Conservation (phyloP, 2,329 filamentous ascomycete genomes). For the Calonectria leucothoes region DNA sequence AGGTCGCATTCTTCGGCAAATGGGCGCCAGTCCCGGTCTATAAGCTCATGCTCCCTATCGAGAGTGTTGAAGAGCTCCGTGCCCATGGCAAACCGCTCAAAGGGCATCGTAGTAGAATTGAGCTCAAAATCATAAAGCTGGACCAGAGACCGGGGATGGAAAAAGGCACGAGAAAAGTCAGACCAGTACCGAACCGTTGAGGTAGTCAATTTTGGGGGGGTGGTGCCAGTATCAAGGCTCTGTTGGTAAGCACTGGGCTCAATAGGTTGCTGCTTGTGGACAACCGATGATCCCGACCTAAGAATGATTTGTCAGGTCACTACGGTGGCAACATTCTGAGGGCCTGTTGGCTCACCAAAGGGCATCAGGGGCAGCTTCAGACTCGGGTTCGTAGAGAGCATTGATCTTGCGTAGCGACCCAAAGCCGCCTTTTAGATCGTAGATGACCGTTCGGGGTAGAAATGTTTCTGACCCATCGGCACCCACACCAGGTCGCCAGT, state of each 20-base stretch:
- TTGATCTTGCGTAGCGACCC: slow-evolving; percentile 90
- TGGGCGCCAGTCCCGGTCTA: slow-evolving; percentile 89
- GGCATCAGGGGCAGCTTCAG: slow-evolving; percentile 46
- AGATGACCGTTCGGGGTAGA: slow-evolving; percentile 90
- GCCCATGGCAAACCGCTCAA: slow-evolving; percentile 90
- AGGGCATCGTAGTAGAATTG: slow-evolving; percentile 82
- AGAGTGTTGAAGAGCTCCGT: slow-evolving; percentile 79
- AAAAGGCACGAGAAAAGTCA: slow-evolving; percentile 93
- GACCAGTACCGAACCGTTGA: slow-evolving; percentile 93
- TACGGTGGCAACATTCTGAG: background rate
- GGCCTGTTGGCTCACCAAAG: slow-evolving; percentile 47
- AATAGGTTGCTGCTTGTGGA: slow-evolving; percentile 77
- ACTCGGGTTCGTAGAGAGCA: slow-evolving; percentile 78
- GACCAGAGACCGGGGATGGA: slow-evolving; percentile 87
- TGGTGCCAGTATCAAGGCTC: slow-evolving; percentile 78
- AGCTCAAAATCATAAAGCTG: slow-evolving; percentile 91
- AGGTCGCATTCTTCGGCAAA: slow-evolving; percentile 96
- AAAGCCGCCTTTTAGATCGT: slow-evolving; percentile 95
- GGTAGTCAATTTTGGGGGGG: slow-evolving; percentile 73
- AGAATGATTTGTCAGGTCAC: background rate
- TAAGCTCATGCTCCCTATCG: slow-evolving; percentile 84
- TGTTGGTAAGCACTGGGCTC: slow-evolving; percentile 80
- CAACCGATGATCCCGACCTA: slow-evolving; percentile 75
- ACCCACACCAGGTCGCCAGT: slow-evolving; percentile 87
- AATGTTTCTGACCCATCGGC: slow-evolving; percentile 91